A percentile compares a stretch with the other conserved stretches of the same genome.
These are phyloP conservation scores for Arthrobotrys pseudoclavata DNA, from an alignment of 2,329 filamentous ascomycete species.

Conservation along the genomic window DNA sequence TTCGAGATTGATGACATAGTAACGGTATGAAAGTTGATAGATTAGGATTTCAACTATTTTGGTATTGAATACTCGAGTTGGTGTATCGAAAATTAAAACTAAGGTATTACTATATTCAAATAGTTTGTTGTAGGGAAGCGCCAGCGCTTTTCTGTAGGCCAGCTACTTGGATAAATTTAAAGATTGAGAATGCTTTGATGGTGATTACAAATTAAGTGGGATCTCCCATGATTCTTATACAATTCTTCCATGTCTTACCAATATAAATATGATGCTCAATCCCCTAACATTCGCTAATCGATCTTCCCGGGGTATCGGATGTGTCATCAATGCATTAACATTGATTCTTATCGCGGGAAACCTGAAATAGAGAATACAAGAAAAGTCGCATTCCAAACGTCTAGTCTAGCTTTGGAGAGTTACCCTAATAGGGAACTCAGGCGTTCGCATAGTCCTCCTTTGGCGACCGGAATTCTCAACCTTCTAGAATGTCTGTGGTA, in stretches of 20 bases:
- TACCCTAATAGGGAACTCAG: neutral
- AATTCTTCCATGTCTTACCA: neutral
- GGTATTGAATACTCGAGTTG: neutral
- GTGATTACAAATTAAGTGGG: neutral
- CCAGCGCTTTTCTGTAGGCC: constrained; percentile 40
- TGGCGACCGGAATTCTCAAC: neutral
- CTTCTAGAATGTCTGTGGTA: constrained; percentile 32
- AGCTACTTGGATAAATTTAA: constrained; percentile 18
- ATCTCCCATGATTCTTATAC: constrained; percentile 25
- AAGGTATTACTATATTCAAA: neutral
- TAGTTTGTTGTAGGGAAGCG: neutral
- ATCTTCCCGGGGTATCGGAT: neutral
- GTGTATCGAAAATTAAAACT: neutral
- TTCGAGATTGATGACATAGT: constrained; percentile 30
- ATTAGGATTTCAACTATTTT: neutral
- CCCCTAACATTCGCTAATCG: neutral
- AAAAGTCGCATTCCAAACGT: neutral
- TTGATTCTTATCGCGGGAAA: constrained; percentile 19
- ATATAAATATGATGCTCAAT: neutral
- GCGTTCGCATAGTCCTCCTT: neutral
- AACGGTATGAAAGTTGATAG: neutral
- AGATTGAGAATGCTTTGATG: neutral
- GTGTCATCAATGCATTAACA: neutral
- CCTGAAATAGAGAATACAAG: constrained; percentile 1
- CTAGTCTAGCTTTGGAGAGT: neutral